These are phyloP conservation scores for Isoetes taiwanensis DNA, from an alignment of 75 land plant species.

Conservation along the genomic window DNA sequence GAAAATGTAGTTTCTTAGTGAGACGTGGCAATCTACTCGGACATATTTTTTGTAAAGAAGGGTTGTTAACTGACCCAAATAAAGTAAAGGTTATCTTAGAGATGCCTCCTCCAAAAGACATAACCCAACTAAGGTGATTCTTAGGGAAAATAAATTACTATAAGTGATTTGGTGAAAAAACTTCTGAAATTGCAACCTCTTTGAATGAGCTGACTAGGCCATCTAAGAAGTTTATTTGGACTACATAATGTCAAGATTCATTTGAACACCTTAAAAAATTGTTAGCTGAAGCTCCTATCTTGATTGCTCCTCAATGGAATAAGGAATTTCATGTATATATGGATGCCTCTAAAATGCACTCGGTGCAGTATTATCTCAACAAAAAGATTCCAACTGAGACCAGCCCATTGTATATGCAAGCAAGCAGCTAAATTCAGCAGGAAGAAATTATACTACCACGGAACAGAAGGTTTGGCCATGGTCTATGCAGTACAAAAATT, in stretches of 20 bases:
- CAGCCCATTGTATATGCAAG: background rate
- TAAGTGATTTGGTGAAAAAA: background rate
- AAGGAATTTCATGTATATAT: no score
- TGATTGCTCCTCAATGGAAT: no score
- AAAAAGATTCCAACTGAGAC: background rate
- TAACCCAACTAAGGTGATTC: constrained; percentile 1
- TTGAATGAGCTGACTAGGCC: constrained; percentile 13
- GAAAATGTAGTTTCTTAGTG: background rate
- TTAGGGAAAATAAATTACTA: constrained; percentile 17
- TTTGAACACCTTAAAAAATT: no score
- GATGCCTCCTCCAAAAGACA: background rate
- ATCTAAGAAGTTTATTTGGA: background rate
- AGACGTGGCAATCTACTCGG: constrained; percentile 8
- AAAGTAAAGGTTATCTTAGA: constrained; percentile 11
- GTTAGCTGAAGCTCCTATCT: no score
- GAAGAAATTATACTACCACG: background rate
- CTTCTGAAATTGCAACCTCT: background rate
- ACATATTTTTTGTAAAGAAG: background rate
- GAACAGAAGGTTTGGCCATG: constrained; percentile 5
- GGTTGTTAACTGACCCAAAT: constrained; percentile 1
- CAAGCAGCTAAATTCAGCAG: background rate
- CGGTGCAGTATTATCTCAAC: constrained; percentile 3
- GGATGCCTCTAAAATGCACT: no score
- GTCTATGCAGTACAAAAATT: background rate
- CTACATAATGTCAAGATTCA: no score